Evolutionary conservation across 768 basidiomycete species (phyloP).

Genomic region (Butyriboletus loyo): DNA sequence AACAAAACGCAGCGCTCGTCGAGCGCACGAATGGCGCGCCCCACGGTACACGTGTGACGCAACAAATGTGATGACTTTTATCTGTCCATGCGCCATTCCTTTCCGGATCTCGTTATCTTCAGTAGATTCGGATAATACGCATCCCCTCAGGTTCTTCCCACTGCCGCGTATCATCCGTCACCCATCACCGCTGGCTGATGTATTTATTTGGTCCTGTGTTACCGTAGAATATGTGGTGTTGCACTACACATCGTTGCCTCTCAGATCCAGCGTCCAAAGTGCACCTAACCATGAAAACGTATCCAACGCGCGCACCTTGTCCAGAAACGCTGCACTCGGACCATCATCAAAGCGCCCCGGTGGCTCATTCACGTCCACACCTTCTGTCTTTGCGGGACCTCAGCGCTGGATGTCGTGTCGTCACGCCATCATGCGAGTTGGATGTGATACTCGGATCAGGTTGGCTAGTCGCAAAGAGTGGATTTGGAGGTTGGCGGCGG

Average conservation of each 20-base stretch:
- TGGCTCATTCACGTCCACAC: neutral
- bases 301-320: constrained; percentile 89
- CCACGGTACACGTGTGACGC: no score
- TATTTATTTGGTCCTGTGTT: no score
- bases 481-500: constrained; percentile 30
- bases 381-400: neutral
- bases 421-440: constrained; percentile 52
- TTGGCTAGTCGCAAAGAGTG: constrained; percentile 40
- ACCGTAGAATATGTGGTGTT: no score
- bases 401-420: constrained; percentile 40
- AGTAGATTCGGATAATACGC: no score
- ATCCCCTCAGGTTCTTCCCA: no score
- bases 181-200: no score
- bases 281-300: constrained; percentile 81
- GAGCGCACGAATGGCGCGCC: no score
- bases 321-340: constrained; percentile 75
- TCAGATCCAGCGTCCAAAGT: constrained; percentile 84
- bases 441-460: constrained; percentile 71
- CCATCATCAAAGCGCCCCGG: constrained; percentile 32
- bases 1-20: no score
- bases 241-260: constrained; percentile 93
- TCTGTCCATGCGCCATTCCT: no score
- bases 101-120: no score
- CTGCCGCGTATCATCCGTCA: no score
- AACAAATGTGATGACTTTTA: no score